Evolutionary conservation across 495 filamentous ascomycete genomes (phyloP).

Genomic region (Neurospora africana): DNA sequence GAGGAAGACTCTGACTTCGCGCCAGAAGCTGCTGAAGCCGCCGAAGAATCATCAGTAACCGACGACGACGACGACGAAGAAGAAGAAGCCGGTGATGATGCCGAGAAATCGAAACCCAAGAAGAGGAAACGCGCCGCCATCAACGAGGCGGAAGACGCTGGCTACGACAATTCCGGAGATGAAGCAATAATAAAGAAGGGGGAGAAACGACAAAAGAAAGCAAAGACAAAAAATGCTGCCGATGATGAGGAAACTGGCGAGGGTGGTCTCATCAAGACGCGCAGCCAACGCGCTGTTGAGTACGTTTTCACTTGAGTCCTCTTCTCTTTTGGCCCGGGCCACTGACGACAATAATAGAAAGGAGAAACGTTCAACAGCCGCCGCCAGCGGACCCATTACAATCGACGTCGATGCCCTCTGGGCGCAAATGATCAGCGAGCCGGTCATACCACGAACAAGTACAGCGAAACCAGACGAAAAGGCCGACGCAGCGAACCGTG

Average conservation of each 20-base stretch:
- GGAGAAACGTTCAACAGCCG: constrained; percentile 52
- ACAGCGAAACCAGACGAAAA: neutral
- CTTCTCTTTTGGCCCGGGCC: neutral
- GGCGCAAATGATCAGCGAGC: constrained; percentile 58
- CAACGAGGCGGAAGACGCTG: constrained; percentile 33
- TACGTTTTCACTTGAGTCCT: constrained; percentile 16
- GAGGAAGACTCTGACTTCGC: constrained; percentile 69
- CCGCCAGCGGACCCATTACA: constrained; percentile 58
- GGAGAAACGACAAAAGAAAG: constrained; percentile 45
- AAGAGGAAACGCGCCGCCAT: constrained; percentile 30
- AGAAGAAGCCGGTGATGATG: constrained; percentile 6
- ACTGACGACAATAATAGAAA: constrained; percentile 38
- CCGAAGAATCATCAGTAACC: constrained; percentile 35
- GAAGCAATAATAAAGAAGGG: constrained; percentile 60
- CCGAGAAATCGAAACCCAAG: neutral
- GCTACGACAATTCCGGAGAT: constrained; percentile 61
- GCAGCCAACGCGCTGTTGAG: constrained; percentile 54
- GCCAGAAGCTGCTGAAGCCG: constrained; percentile 40
- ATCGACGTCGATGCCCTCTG: constrained; percentile 86
- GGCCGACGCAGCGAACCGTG: constrained; percentile 4
- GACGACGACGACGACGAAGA: constrained; percentile 39
- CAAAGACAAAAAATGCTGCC: constrained; percentile 33
- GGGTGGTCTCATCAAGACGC: constrained; percentile 74
- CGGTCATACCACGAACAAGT: neutral
- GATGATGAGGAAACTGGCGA: constrained; percentile 55